Evolutionary conservation across 163 green algal genomes (phyloP), one percentile per base, ranked within the genome.

Genomic region (Volvox carteri): DNA sequence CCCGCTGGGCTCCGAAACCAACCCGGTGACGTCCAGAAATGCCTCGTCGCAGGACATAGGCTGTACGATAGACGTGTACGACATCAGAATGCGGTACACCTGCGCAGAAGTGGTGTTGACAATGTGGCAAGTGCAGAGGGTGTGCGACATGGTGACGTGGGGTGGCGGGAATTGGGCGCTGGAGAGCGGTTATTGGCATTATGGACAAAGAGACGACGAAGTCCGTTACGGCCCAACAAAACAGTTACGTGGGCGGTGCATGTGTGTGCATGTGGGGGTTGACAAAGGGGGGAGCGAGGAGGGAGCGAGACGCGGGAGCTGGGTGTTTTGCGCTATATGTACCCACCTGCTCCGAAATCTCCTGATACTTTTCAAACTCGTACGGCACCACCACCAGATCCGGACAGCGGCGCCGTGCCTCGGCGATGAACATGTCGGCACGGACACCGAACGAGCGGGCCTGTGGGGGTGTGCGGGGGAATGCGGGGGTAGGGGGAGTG

Each of bases 41-140:
- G 97, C 97, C 92, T 99, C 98, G 85, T 99, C 98, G 89, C 95
- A 98, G 42, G 95, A 98, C 33, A 99, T 77, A 8, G 97, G 96
- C 94, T 98, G 93, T 54, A 98, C 96, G 37, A 85, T 83, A 0
- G 92, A 74, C 14, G 91, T 97, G 86, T 94, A 86, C 30, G 88
- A 68, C 90, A 98, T 90, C 42, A 99, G 87, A 28, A 97, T 97
- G 60, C 88, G 88, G 91, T 99, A 99, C 86, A 98, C 93, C 94
- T 97, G 90, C 19, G 85, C n/a, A n/a, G n/a, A n/a, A n/a, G n/a
- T n/a, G n/a, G 58, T 12, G 7, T 8, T 6, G 70, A n/a, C 58
- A 70, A 23, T 70, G 14, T 14, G 48, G 48, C 48, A 58, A 58
- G 48, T 58, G 11, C 14, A 14, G 48, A 58, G 48, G 11, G 48